Percentiles rank a stretch among this genome's conserved stretches.
Conservation (phyloP, 257 asterid genomes). For the Solanum pennellii region DNA sequence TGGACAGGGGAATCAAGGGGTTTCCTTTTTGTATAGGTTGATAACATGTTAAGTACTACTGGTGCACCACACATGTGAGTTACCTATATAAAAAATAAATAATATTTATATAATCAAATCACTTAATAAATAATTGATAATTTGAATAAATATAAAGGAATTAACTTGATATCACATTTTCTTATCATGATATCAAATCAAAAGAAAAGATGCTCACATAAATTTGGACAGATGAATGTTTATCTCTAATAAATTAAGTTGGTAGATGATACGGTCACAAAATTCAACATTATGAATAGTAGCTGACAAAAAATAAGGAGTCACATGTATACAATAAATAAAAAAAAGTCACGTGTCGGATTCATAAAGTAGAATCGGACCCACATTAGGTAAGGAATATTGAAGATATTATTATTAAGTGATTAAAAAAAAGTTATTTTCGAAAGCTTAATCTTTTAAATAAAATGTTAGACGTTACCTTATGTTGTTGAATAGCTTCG, state of each 20-base stretch:
- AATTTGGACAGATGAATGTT: neutral
- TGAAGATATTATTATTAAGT: neutral
- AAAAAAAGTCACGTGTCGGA: neutral
- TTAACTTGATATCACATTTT: neutral
- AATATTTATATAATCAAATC: neutral
- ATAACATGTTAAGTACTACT: neutral
- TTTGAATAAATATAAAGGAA: neutral
- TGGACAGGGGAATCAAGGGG: neutral
- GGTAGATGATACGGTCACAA: neutral
- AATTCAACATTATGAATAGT: neutral
- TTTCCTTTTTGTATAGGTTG: neutral
- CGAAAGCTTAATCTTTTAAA: neutral
- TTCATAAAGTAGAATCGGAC: neutral
- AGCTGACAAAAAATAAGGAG: accelerated
- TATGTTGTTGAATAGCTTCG: neutral
- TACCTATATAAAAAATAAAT: neutral
- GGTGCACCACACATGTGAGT: slow-evolving; percentile 2
- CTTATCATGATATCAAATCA: no score
- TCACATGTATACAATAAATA: neutral
- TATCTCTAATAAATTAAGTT: neutral
- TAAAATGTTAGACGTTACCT: neutral
- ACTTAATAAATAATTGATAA: neutral
- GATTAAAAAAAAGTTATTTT: accelerated
- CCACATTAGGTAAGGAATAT: no score
- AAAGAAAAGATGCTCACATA: neutral